Percentiles rank a stretch among this genome's conserved stretches.
These are phyloP conservation scores for Fomitopsis schrenkii DNA, from an alignment of 1,284 basidiomycete genomes.

Conservation along the genomic window DNA sequence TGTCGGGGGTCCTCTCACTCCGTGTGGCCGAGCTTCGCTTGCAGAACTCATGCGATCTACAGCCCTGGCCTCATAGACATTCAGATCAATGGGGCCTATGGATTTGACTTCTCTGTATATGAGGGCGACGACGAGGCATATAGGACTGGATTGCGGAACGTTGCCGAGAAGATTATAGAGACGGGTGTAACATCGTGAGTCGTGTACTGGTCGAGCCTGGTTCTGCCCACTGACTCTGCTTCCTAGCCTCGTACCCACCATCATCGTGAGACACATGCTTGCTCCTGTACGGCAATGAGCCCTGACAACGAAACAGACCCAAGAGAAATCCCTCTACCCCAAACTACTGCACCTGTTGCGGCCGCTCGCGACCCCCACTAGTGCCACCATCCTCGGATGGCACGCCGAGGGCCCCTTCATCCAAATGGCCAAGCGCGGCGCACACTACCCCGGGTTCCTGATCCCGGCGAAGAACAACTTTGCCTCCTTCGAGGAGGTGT, in stretches of 20 bases:
- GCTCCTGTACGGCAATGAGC: background rate
- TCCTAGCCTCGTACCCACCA: conserved; percentile 65
- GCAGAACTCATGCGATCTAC: background rate
- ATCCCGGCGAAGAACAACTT: conserved; percentile 58
- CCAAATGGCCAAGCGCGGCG: conserved; percentile 73
- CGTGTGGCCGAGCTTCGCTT: too few species aligned
- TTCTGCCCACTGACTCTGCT: background rate
- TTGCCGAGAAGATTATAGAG: conserved; percentile 76
- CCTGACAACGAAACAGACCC: conserved; percentile 47
- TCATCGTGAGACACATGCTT: conserved; percentile 58
- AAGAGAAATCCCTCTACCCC: conserved; percentile 69
- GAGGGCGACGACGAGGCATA: conserved; percentile 69
- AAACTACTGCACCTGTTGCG: conserved; percentile 59
- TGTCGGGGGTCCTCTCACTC: too few species aligned
- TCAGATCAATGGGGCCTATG: conserved; percentile 87
- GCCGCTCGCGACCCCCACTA: conserved; percentile 55
- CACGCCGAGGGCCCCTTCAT: conserved; percentile 91
- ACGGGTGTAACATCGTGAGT: conserved; percentile 84
- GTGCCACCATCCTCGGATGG: conserved; percentile 78
- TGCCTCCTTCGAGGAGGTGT: conserved; percentile 67
- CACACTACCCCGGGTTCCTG: conserved; percentile 72
- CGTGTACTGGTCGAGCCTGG: conserved; percentile 18
- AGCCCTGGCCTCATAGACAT: conserved; percentile 79
- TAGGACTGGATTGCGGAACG: conserved; percentile 60
- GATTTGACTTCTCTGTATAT: conserved; percentile 84